Evolutionary conservation across 139 green algal species (phyloP), one percentile per base, ranked within the genome.

Genomic region (Pedinophyceae sp.): DNA sequence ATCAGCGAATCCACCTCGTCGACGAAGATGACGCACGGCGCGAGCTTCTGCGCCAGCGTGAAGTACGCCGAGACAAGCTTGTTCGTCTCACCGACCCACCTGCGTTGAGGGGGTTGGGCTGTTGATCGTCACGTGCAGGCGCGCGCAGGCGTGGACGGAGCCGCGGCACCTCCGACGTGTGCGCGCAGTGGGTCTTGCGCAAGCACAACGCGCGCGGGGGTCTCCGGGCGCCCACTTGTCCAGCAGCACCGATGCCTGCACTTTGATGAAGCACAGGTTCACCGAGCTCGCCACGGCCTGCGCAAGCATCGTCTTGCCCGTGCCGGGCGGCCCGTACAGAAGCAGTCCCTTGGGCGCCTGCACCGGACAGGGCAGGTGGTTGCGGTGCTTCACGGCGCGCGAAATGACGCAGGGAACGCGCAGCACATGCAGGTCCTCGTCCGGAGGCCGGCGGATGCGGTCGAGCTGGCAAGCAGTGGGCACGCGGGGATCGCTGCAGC

Each of bases 181-280:
- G 94, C 66, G 84, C 83, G 53, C 77, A 76, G 45, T 88, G 81
- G 1, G 69, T 90, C 62, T 79, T 78, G 48, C 68, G 66, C 0
- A 86, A 84, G 22, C 59, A 80, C 18, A 95, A n/a, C n/a, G 57
- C 72, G 94, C 75, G 30, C 94, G 86, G 30, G 93, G 70, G 62
- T 76, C 79, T 29, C 81, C 72, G n/a, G 78, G 83, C 4, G 58
- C 58, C 29, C 75, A 49, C 52, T 85, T 71, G 28, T 73, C 67
- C 34, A 19, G 34, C 34, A 43, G 34, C 34, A 13, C 7, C 34
- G 34, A 43, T 13, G 34, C 34, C 34, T 13, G 34, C 10, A 43
- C 34, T 7, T 43, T 43, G 34, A 43, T 43, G 34, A 43, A 43
- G 10, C 7, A 7, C 34, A 13, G 10, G 13, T 13, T 13, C 34